Percentiles rank a stretch among this genome's conserved stretches.
Evolutionary conservation across 768 basidiomycete genomes (phyloP).

Genomic region (Cystoderma amianthinum): DNA sequence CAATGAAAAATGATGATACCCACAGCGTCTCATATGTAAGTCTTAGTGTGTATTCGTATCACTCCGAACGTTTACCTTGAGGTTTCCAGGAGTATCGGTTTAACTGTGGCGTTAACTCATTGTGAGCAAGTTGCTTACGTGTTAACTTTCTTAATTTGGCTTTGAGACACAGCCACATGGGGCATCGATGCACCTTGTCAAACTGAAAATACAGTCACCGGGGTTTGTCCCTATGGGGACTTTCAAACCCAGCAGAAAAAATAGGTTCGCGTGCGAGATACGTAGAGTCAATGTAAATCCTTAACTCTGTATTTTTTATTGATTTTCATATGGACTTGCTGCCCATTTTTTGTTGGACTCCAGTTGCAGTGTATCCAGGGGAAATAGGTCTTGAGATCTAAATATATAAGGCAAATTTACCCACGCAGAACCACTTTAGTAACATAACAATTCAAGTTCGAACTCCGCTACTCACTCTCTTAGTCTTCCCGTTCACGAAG

Average conservation of each 20-base stretch:
- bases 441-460: conserved; percentile 33
- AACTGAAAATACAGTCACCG: background rate
- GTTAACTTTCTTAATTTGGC: conserved; percentile 2
- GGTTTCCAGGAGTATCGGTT: background rate
- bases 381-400: conserved; percentile 9
- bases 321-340: background rate
- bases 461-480: conserved; percentile 41
- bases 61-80: background rate
- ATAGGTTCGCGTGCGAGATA: background rate
- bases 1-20: background rate
- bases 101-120: background rate
- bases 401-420: conserved; percentile 29
- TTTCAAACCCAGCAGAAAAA: background rate
- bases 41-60: background rate
- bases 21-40: background rate
- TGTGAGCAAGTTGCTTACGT: background rate
- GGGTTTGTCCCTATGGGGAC: too few species aligned
- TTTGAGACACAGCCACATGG: conserved; percentile 1
- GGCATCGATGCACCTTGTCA: background rate
- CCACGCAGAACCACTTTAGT: conserved; percentile 40
- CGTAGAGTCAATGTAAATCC: background rate
- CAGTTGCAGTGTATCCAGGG: conserved; percentile 10
- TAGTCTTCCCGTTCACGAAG: conserved; percentile 30
- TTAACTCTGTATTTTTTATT: background rate
- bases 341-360: background rate